Base-by-base conservation (phyloP, 2,329 filamentous ascomycete genomes). In the Daldinia sp. region DNA sequence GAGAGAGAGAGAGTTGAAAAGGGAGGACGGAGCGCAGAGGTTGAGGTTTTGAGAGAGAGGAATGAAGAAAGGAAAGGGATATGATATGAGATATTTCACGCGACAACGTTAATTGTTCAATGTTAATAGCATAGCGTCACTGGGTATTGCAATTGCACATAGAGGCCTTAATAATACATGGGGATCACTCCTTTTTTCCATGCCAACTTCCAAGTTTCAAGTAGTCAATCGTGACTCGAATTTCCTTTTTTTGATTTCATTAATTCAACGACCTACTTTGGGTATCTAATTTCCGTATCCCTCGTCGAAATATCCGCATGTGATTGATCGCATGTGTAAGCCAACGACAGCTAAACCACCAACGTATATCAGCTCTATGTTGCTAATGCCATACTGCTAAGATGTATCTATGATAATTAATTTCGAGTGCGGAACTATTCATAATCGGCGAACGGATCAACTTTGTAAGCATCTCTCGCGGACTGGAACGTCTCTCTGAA, bases 401-500 rank as follows among this genome's bases (percentile, higher is more conserved):
- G 6, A 5, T 33, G 7, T 42, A 30, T 39, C 35, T 39, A 6
- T 4, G 3, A 39, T 13, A 20, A 28, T 6, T 13, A 20, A 28
- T 6, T 2, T 13, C 1, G 1, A 1, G 9, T 23, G 20, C 1
- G 1, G 13, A 30, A 7, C 48, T 51, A 69, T 9, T 65, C 57
- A 13, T 7, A 6, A 18, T 69, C 63, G 20, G 13, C 7, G 35
- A 59, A 72, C 2, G 70, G 66, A 12, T 69, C 61, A 10, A 46
- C 62, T 39, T 61, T 65, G 53, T 71, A 71, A 0, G 54, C 54
- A 1, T 33, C 18, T 4, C 72, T 18, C 0, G 72, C 72, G 0
- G 39, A 41, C 18, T 48, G 42, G 28, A 72, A 73, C 0, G 54
- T 6, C n/a, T 13, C 15, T 61, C 54, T 61, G 30, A 57, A 50